Conservation (phyloP, 768 basidiomycete genomes). For the Termitomyces sp. region DNA sequence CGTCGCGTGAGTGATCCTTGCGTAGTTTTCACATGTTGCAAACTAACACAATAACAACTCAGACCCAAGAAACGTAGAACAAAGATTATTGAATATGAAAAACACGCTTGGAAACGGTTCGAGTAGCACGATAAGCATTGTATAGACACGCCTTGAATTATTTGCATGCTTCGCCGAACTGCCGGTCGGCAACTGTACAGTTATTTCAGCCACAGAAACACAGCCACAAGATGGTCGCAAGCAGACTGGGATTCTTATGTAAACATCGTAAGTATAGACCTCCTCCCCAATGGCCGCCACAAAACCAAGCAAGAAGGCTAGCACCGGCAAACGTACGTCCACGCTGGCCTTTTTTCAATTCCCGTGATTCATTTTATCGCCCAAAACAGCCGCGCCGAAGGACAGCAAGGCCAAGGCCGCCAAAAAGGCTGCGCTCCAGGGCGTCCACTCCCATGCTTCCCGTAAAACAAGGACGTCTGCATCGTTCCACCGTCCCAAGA, state of each 20-base stretch:
- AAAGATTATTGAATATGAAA: constrained; percentile 64
- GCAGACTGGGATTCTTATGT: constrained; percentile 9
- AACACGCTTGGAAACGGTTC: constrained; percentile 76
- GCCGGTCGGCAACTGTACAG: constrained; percentile 13
- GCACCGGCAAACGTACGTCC: constrained; percentile 39
- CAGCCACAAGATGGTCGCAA: constrained; percentile 9
- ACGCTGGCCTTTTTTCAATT: background rate
- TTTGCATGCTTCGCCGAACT: background rate
- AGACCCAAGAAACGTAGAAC: constrained; percentile 49
- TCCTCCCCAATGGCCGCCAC: constrained; percentile 49
- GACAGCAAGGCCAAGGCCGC: constrained; percentile 83
- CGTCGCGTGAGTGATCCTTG: constrained; percentile 49
- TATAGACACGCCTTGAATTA: too few relatives aligned
- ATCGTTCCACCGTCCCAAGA: constrained; percentile 96
- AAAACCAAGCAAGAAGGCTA: constrained; percentile 60
- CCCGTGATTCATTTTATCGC: background rate
- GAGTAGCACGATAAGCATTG: constrained; percentile 23
- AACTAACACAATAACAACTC: background rate
- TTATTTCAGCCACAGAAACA: constrained; percentile 12
- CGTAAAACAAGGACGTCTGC: constrained; percentile 84
- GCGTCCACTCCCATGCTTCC: constrained; percentile 64
- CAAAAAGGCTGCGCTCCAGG: constrained; percentile 94
- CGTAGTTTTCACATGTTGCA: background rate
- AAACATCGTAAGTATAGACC: constrained; percentile 11
- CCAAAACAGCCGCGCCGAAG: constrained; percentile 30